Evolutionary conservation across 176 grass and related monocot genomes (phyloP), one percentile per base, ranked within the genome.

Genomic region (Ananas comosus): DNA sequence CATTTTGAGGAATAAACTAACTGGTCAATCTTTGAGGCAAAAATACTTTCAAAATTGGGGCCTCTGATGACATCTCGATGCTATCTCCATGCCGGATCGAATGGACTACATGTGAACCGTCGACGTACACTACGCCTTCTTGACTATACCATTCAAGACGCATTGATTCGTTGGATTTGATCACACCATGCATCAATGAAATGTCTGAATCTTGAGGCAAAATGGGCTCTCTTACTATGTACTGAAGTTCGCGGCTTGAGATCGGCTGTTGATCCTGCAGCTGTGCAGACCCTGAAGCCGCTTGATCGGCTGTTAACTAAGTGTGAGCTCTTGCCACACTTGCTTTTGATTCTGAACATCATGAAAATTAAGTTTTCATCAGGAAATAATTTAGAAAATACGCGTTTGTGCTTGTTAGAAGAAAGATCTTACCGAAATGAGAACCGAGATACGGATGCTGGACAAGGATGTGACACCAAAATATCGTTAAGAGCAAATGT

Each of bases 201-300:
- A 61, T 74, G 53, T 90, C 86, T 0, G 69, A 72, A 58, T 78
- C 73, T 10, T 51, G 78, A 50, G 83, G 81, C 2, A 66, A 78
- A 66, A 97, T 91, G 17, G 89, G 93, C 68, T 97, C 93, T 76
- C 93, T 87, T 77, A 90, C 88, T 84, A 97, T 97, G 72, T 90
- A 97, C 49, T 97, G 93, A 83, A 92, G 93, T 51, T 97, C 86
- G 21, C 12, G 70, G 47, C 79, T 85, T 72, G 69, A 81, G 67
- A 92, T 76, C 58, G 86, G 77, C 93, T 72, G 93, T 97, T 59
- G 93, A 97, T 85, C 93, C 93, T 63, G 89, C 75, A 81, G 93
- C 79, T 47, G 93, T 97, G 74, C 75, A 84, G 1, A 97, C 71
- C 77, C 93, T 78, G 50, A 97, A 79, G 81, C 93, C 93, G 10